A percentile compares a stretch with the other conserved stretches of the same genome.
These are phyloP conservation scores for Blumeria graminis DNA, from an alignment of 2,329 filamentous ascomycete genomes.

Conservation along the genomic window DNA sequence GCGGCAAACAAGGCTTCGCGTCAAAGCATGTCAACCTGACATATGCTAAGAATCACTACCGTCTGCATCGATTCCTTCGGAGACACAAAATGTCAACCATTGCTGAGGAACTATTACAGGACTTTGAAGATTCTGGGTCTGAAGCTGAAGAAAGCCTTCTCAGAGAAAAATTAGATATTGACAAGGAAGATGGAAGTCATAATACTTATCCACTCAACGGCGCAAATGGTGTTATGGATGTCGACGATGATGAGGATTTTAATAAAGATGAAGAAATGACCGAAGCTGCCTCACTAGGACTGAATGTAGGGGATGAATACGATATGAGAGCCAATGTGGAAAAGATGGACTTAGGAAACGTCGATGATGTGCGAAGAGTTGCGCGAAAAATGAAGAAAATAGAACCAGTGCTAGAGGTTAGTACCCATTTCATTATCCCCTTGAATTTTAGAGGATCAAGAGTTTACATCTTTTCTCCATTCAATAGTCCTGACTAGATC, in stretches of 20 bases:
- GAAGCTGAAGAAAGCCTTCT: slow-evolving; percentile 35
- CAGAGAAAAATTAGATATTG: slow-evolving; percentile 18
- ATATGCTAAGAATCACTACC: too few species aligned
- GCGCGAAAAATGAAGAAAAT: slow-evolving; percentile 60
- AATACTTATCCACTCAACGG: slow-evolving; percentile 13
- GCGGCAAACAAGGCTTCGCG: too few species aligned
- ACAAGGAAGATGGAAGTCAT: not conserved
- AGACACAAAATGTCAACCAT: slow-evolving; percentile 50
- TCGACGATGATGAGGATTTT: slow-evolving; percentile 31
- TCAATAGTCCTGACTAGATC: slow-evolving; percentile 42
- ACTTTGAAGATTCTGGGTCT: slow-evolving; percentile 69
- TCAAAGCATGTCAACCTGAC: too few species aligned
- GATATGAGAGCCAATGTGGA: slow-evolving; percentile 58
- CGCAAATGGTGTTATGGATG: slow-evolving; percentile 32
- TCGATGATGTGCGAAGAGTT: slow-evolving; percentile 59
- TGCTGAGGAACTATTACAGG: slow-evolving; percentile 76
- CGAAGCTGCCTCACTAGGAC: slow-evolving; percentile 19
- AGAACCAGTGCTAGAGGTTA: slow-evolving; percentile 61
- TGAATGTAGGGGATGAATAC: slow-evolving; percentile 34
- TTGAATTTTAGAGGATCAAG: slow-evolving; percentile 24
- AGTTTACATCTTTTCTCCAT: slow-evolving; percentile 38
- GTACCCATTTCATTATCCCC: slow-evolving; percentile 76
- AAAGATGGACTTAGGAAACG: slow-evolving; percentile 50
- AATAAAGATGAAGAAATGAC: slow-evolving; percentile 35
- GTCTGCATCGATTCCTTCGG: not conserved